Percentiles rank a stretch among this genome's conserved stretches.
These are phyloP conservation scores for Nakaseomyces sp. DNA, from an alignment of 1,139 yeast species.

Conservation along the genomic window DNA sequence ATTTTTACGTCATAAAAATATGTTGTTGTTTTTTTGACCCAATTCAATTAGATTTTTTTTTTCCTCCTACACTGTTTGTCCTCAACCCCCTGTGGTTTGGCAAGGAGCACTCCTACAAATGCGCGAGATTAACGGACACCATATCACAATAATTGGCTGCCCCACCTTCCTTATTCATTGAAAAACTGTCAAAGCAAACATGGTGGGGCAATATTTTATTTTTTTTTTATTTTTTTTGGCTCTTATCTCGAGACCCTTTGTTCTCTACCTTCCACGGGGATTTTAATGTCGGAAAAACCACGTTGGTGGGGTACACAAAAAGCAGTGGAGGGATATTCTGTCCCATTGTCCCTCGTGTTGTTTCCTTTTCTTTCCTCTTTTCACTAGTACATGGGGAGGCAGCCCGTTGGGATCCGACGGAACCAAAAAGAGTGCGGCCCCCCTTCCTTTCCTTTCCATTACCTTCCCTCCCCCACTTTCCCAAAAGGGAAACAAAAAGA, in stretches of 20 bases:
- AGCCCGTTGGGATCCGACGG: too few relatives aligned
- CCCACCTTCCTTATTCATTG: neutral
- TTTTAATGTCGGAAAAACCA: neutral
- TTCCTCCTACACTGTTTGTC: neutral
- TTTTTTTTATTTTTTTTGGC: neutral
- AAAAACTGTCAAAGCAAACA: neutral
- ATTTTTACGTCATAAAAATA: neutral
- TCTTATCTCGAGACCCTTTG: too few relatives aligned
- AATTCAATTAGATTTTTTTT: neutral
- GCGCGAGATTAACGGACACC: too few relatives aligned
- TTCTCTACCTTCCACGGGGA: neutral
- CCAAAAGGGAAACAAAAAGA: too few relatives aligned
- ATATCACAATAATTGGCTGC: too few relatives aligned
- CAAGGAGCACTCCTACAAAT: neutral
- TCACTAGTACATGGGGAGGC: too few relatives aligned
- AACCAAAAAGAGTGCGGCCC: too few relatives aligned
- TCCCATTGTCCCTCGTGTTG: too few relatives aligned
- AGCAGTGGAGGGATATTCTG: too few relatives aligned
- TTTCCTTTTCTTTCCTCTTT: too few relatives aligned
- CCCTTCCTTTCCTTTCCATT: too few relatives aligned
- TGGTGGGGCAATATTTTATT: neutral
- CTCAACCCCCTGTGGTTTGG: neutral
- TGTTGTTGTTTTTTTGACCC: neutral
- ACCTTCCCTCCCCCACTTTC: too few relatives aligned
- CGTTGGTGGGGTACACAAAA: neutral